Percentiles rank a stretch among this genome's conserved stretches.
phyloP scores from a whole-genome alignment of 192 early-diverging fungal genomes.

The Chytriomyces hyalinus region DNA sequence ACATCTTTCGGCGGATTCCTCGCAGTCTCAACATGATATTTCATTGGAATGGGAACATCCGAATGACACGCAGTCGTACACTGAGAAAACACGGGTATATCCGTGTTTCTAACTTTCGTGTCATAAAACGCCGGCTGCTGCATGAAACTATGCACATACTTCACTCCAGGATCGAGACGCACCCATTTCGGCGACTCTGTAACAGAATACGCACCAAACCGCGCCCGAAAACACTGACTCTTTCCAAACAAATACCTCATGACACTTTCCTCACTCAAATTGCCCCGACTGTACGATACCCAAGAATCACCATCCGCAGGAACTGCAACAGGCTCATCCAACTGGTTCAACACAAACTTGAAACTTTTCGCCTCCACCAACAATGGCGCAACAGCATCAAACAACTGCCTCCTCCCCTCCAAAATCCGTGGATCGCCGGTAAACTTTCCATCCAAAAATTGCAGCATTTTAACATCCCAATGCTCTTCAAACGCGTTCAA shows the following conservation, averaged over 20 bases:
- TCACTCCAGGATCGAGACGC: neutral
- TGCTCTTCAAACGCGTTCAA: neutral
- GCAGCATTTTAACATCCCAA: neutral
- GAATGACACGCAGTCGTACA: neutral
- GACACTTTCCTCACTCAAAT: neutral
- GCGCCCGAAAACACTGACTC: neutral
- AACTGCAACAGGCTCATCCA: constrained; percentile 24
- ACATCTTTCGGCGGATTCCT: neutral
- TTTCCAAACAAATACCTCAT: neutral
- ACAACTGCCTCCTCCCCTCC: neutral
- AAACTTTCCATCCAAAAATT: neutral
- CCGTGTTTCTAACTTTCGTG: neutral
- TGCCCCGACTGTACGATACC: neutral
- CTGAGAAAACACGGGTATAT: constrained; percentile 17
- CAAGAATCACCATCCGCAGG: neutral
- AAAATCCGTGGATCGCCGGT: neutral
- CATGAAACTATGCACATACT: constrained; percentile 12
- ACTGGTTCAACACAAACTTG: too few relatives aligned
- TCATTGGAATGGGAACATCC: constrained; percentile 7
- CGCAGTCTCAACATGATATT: neutral
- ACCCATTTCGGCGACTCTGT: neutral
- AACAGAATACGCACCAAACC: neutral
- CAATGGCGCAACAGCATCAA: too few relatives aligned
- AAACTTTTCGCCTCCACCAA: too few relatives aligned
- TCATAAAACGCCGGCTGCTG: neutral